Conservation (phyloP, 768 basidiomycete genomes). For the Phylloporus rhodoxanthus region DNA sequence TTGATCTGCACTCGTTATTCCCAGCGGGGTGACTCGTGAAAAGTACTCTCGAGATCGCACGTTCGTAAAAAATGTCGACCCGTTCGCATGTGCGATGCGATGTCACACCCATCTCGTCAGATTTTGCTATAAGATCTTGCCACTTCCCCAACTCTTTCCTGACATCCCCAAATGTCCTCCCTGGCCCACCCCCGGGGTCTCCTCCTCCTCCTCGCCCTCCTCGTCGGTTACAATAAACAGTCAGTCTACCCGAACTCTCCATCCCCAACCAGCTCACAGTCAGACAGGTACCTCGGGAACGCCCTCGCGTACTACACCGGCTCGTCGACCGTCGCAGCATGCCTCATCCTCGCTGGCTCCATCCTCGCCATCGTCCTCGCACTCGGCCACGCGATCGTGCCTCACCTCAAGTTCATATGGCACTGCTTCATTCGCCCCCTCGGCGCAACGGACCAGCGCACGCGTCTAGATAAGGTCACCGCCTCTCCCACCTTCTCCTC, state of each 20-base stretch:
- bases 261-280: background rate
- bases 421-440: conserved; percentile 46
- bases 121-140: background rate
- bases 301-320: conserved; percentile 27
- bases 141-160: background rate
- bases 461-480: conserved; percentile 40
- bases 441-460: conserved; percentile 35
- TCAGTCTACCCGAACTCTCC: background rate
- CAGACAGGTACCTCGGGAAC: conserved; percentile 10
- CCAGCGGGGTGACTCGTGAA: too few relatives aligned
- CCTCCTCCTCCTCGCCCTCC: conserved; percentile 16
- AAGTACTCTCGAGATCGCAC: too few relatives aligned
- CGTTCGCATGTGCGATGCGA: background rate
- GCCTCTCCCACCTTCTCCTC: background rate
- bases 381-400: conserved; percentile 26
- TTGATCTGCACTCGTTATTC: too few relatives aligned
- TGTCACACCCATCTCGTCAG: background rate
- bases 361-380: conserved; percentile 18
- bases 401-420: conserved; percentile 45
- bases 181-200: conserved; percentile 13
- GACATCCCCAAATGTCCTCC: background rate
- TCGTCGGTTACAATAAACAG: conserved; percentile 18
- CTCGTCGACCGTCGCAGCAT: conserved; percentile 24
- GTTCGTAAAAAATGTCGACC: conserved; percentile 2
- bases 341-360: conserved; percentile 24